A percentile compares a stretch with the other conserved stretches of the same genome.
These are phyloP conservation scores for Chrysanthemum seticuspe DNA, from an alignment of 129 eudicot genomes.

Conservation along the genomic window DNA sequence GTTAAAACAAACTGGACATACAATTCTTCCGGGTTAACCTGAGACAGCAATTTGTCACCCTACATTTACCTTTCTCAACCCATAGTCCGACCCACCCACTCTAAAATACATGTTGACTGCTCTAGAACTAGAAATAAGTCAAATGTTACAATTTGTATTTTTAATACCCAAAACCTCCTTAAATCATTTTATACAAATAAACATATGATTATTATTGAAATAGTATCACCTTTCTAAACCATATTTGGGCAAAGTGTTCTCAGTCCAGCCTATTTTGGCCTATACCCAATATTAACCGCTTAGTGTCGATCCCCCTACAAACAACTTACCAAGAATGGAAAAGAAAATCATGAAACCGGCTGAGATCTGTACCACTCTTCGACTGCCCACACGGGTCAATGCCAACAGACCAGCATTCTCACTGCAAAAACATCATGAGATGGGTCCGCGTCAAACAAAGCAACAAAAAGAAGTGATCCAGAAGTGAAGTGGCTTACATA, in stretches of 20 bases:
- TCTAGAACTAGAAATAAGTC: not conserved
- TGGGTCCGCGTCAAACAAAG: constrained; percentile 1
- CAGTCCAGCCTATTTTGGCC: not conserved
- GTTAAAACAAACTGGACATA: not conserved
- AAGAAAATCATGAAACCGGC: constrained; percentile 77
- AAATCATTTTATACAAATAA: not conserved
- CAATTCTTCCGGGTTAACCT: not conserved
- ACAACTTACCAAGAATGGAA: constrained; percentile 53
- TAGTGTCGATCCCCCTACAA: not conserved
- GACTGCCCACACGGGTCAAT: constrained; percentile 75
- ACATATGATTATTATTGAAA: not conserved
- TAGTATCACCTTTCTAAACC: not conserved
- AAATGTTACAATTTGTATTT: not conserved
- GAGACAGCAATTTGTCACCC: not conserved
- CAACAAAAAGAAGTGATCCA: not conserved
- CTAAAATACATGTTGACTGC: not conserved
- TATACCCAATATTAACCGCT: not conserved
- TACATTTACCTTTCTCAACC: not conserved
- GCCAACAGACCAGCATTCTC: constrained; percentile 81
- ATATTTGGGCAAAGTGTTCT: not conserved
- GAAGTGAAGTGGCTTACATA: constrained; percentile 41
- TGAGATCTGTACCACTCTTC: constrained; percentile 74
- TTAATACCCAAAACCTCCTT: not conserved
- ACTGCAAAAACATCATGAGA: constrained; percentile 33
- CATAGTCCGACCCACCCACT: not conserved